Percentiles rank a stretch among this genome's conserved stretches.
Conservation (phyloP, 2,329 filamentous ascomycete genomes). For the Alternaria ethzedia region DNA sequence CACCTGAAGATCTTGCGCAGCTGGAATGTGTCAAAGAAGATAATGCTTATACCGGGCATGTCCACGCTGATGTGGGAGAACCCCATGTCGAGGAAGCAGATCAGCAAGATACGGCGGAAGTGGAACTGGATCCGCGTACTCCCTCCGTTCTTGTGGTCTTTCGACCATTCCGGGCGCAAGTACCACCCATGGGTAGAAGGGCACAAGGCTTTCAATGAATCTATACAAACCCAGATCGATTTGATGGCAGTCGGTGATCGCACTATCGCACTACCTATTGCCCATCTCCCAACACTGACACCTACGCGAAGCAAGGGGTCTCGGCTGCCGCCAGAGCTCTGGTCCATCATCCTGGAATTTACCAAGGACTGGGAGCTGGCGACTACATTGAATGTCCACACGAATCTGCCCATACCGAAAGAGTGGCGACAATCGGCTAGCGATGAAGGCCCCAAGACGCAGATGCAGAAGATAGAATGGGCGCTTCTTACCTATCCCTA, state of each 20-base stretch:
- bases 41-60: constrained; percentile 87
- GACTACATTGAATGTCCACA: constrained; percentile 79
- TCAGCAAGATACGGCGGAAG: constrained; percentile 80
- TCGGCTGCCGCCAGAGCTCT: constrained; percentile 79
- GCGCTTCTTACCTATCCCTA: constrained; percentile 77
- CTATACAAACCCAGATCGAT: constrained; percentile 78
- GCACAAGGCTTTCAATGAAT: constrained; percentile 74
- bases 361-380: constrained; percentile 91
- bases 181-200: constrained; percentile 59
- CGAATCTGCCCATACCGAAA: constrained; percentile 73
- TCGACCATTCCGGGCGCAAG: constrained; percentile 62
- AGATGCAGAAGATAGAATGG: constrained; percentile 83
- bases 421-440: constrained; percentile 73
- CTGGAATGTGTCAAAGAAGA: constrained; percentile 86
- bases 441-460: constrained; percentile 70
- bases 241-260: constrained; percentile 76
- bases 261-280: constrained; percentile 53
- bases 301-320: constrained; percentile 47
- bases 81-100: constrained; percentile 84
- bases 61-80: constrained; percentile 89
- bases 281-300: constrained; percentile 41
- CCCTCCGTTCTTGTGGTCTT: constrained; percentile 82
- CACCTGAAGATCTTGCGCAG: constrained; percentile 80
- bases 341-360: constrained; percentile 85
- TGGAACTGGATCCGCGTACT: constrained; percentile 89